Percentiles rank a stretch among this genome's conserved stretches.
Evolutionary conservation across 108 stramenopile species (phyloP).

Genomic region (Cyclotella atomus): DNA sequence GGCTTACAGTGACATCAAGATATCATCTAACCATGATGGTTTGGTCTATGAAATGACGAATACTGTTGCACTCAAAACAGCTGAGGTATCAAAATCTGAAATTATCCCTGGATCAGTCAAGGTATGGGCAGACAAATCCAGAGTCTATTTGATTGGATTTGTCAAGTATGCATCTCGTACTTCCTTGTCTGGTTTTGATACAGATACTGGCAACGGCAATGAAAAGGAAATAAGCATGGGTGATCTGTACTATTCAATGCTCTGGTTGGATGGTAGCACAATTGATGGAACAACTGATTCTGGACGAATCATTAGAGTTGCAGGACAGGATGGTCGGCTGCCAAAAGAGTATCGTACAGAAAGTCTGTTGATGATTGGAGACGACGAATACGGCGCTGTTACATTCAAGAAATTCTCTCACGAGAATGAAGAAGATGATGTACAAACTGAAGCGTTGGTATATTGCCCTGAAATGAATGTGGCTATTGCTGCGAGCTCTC

Average conservation of each 20-base stretch:
- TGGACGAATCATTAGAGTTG: not conserved
- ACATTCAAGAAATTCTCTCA: not conserved
- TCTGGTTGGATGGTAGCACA: not conserved
- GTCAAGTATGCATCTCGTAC: not conserved
- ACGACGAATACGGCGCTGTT: not conserved
- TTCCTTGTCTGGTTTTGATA: not conserved
- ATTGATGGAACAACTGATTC: not conserved
- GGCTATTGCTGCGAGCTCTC: not conserved
- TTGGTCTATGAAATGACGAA: not conserved
- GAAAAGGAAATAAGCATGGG: not conserved
- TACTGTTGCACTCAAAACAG: not conserved
- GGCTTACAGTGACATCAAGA: not conserved
- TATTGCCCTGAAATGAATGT: constrained; percentile 6
- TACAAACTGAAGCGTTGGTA: not conserved
- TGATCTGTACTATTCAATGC: not conserved
- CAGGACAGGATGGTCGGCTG: not conserved
- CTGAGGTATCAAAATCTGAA: not conserved
- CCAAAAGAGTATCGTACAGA: not conserved
- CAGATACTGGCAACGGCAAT: not conserved
- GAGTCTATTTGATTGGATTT: not conserved
- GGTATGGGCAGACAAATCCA: not conserved
- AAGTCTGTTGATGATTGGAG: not conserved
- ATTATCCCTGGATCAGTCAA: not conserved
- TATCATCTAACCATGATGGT: not conserved
- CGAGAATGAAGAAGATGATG: not conserved